Conservation (phyloP, 257 asterid genomes). For the Solanum medicagineum region DNA sequence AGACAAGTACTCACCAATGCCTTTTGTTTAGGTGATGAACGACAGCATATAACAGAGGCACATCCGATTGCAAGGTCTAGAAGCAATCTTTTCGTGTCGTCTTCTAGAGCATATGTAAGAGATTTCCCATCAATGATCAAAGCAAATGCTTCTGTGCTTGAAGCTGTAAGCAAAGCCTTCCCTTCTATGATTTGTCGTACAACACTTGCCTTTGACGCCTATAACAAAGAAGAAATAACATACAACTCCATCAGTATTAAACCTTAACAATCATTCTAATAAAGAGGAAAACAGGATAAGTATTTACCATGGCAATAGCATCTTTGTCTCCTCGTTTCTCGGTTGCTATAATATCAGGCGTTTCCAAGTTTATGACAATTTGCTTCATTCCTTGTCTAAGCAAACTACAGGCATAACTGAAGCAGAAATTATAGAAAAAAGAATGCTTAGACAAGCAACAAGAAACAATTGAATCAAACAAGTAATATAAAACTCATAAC, state of each 20-base stretch:
- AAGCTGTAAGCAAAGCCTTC: constrained; percentile 32
- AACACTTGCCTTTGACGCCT: constrained; percentile 74
- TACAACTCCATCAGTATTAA: background rate
- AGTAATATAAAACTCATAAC: background rate
- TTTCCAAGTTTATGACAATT: constrained; percentile 50
- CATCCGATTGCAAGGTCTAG: constrained; percentile 72
- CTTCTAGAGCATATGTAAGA: constrained; percentile 72
- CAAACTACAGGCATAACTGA: constrained; percentile 91
- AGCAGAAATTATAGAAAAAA: constrained; percentile 23
- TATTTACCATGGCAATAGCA: constrained; percentile 62
- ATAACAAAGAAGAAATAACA: background rate
- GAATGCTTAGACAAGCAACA: background rate
- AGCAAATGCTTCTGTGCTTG: constrained; percentile 60
- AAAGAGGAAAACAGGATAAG: background rate
- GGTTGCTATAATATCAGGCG: constrained; percentile 53
- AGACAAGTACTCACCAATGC: constrained; percentile 55
- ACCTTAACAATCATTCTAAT: background rate
- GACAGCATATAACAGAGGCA: constrained; percentile 97
- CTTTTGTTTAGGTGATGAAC: constrained; percentile 95
- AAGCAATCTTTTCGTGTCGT: constrained; percentile 48
- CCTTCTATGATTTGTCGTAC: constrained; percentile 60
- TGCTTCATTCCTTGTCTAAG: constrained; percentile 99
- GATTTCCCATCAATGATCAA: constrained; percentile 94
- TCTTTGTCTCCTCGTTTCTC: constrained; percentile 64
- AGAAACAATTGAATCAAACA: background rate